A percentile compares a stretch with the other conserved stretches of the same genome.
These are phyloP conservation scores for Daedaleopsis nitida DNA, from an alignment of 768 basidiomycete species.

Conservation along the genomic window DNA sequence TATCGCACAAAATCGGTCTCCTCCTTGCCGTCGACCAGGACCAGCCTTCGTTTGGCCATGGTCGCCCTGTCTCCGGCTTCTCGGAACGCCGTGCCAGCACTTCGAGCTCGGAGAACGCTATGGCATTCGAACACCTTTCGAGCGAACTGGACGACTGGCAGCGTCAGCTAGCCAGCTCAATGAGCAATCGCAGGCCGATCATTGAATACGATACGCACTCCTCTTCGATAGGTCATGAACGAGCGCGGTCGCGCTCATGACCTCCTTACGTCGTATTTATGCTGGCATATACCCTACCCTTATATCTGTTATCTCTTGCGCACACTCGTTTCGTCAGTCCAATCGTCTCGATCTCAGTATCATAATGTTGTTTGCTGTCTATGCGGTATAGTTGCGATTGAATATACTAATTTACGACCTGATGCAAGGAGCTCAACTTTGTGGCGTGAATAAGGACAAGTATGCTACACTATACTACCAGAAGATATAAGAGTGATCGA, in stretches of 20 bases:
- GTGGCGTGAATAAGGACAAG: slow-evolving; percentile 4
- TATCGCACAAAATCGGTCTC: slow-evolving; percentile 89
- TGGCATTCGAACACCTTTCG: slow-evolving; percentile 76
- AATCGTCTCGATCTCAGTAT: slow-evolving; percentile 20
- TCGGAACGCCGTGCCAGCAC: slow-evolving; percentile 64
- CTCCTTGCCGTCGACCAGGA: slow-evolving; percentile 88
- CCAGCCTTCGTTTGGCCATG: slow-evolving; percentile 67
- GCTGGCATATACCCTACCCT: slow-evolving; percentile 47
- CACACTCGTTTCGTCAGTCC: slow-evolving; percentile 48
- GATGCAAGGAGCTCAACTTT: slow-evolving; percentile 2
- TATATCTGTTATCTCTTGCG: slow-evolving; percentile 35
- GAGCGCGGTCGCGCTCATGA: slow-evolving; percentile 60
- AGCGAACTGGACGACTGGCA: slow-evolving; percentile 88
- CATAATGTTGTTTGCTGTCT: slow-evolving; percentile 33
- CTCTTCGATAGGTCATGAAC: slow-evolving; percentile 53
- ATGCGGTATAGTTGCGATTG: slow-evolving; percentile 33
- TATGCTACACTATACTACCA: too few relatives aligned
- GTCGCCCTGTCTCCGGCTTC: slow-evolving; percentile 59
- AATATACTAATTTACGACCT: slow-evolving; percentile 24
- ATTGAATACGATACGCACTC: slow-evolving; percentile 64
- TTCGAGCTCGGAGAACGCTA: slow-evolving; percentile 80
- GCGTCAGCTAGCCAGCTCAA: slow-evolving; percentile 77
- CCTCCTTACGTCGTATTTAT: slow-evolving; percentile 32
- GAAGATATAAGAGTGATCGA: too few relatives aligned
- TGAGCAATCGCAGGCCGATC: slow-evolving; percentile 70